A percentile compares a stretch with the other conserved stretches of the same genome.
Evolutionary conservation across 257 asterid species (phyloP).

Genomic region (Nicotiana paniculata): DNA sequence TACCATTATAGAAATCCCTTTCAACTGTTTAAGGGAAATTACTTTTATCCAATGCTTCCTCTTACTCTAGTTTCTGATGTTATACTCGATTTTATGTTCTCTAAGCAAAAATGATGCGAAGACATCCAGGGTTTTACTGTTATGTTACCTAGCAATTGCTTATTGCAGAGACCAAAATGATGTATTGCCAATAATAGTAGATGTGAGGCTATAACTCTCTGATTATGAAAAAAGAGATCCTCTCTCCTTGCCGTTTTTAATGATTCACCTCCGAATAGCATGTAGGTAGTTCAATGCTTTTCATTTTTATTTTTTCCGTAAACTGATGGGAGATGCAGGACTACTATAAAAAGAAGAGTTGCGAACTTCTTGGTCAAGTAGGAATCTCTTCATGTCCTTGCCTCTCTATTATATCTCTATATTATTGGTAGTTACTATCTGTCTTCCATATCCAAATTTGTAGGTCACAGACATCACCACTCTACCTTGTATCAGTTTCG

Average conservation of each 20-base stretch:
- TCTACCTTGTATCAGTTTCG: background rate
- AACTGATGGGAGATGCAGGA: background rate
- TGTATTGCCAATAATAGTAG: background rate
- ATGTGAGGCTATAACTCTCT: background rate
- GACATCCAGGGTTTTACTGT: background rate
- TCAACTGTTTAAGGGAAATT: background rate
- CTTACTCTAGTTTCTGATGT: background rate
- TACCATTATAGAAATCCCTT: background rate
- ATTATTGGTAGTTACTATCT: background rate
- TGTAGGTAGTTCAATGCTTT: background rate
- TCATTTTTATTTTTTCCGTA: background rate
- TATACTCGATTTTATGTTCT: background rate
- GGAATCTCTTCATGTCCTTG: background rate
- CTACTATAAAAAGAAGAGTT: background rate
- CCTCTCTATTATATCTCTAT: background rate
- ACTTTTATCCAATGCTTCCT: background rate
- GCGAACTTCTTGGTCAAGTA: background rate
- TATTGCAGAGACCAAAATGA: background rate
- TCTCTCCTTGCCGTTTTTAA: background rate
- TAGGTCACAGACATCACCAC: background rate
- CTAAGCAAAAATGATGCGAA: background rate
- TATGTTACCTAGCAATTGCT: background rate
- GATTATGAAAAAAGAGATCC: background rate
- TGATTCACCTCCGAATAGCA: background rate
- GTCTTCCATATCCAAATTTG: background rate